A percentile compares a stretch with the other conserved stretches of the same genome.
These are phyloP conservation scores for Yamadazyma songkhlaensis DNA, from an alignment of 1,139 yeast species.

Conservation along the genomic window DNA sequence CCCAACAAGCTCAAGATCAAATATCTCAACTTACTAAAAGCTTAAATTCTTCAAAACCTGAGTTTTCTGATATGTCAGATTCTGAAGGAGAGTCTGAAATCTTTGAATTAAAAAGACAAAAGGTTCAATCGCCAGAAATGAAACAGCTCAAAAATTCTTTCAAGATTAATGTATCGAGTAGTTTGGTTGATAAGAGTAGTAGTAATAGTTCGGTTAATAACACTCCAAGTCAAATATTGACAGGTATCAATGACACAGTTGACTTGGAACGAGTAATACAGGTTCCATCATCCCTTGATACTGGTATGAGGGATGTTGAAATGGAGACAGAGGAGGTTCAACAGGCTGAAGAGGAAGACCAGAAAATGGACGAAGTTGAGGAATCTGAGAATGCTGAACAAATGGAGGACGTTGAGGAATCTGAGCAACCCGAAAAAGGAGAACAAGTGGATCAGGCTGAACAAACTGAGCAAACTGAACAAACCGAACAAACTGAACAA, in stretches of 20 bases:
- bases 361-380: too few species aligned
- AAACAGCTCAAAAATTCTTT: background rate
- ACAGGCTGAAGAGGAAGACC: background rate
- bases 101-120: constrained; percentile 3
- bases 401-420: too few species aligned
- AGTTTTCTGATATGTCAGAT: constrained; percentile 1
- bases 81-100: constrained; percentile 2
- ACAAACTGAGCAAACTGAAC: too few species aligned
- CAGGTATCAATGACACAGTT: background rate
- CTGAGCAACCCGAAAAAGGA: too few species aligned
- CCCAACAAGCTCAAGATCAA: constrained; percentile 2
- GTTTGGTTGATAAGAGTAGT: constrained; percentile 1
- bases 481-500: too few species aligned
- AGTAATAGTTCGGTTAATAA: background rate
- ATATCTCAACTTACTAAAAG: background rate
- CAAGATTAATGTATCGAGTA: constrained; percentile 1
- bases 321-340: background rate
- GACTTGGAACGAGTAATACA: background rate
- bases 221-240: background rate
- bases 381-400: too few species aligned
- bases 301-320: background rate
- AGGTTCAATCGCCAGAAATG: background rate
- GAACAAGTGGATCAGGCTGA: too few species aligned
- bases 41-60: background rate
- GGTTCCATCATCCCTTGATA: constrained; percentile 1